phyloP scores from a whole-genome alignment of 768 basidiomycete species.

The Lepiota brunneoincarnata region DNA sequence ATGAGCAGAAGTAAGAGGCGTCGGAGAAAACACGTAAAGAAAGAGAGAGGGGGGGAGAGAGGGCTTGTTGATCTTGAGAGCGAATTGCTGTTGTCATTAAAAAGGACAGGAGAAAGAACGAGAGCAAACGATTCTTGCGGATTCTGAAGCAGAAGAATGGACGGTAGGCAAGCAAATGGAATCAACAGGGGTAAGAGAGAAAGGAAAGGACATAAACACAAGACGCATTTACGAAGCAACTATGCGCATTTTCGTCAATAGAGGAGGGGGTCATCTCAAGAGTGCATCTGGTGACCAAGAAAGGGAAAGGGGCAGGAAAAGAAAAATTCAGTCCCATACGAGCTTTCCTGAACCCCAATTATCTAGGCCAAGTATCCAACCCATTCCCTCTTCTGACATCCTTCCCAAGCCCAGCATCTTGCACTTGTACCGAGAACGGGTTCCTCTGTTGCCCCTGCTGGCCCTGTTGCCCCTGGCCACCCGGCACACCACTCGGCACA shows the following conservation, averaged over 20 bases:
- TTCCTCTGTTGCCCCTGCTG: conserved; percentile 32
- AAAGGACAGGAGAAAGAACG: not conserved
- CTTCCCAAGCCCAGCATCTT: conserved; percentile 36
- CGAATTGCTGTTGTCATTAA: not conserved
- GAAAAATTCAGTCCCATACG: not conserved
- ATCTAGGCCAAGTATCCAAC: conserved; percentile 78
- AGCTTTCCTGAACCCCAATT: conserved; percentile 22
- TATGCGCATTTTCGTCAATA: conserved; percentile 3
- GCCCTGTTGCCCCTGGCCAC: conserved; percentile 10
- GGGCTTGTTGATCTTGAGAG: not conserved
- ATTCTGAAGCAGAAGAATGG: not conserved
- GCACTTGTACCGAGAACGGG: conserved; percentile 26
- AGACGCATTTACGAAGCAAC: conserved; percentile 7
- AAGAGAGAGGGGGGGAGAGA: not conserved
- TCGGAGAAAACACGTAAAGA: not conserved
- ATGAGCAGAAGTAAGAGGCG: too few species aligned
- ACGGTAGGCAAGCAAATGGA: conserved; percentile 11
- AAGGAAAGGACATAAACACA: conserved; percentile 3
- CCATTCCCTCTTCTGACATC: conserved; percentile 59
- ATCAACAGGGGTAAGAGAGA: not conserved
- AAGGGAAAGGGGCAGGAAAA: not conserved
- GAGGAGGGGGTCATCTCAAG: conserved; percentile 7
- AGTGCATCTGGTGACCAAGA: conserved; percentile 8
- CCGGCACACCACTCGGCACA: conserved; percentile 42
- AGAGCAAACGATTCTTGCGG: not conserved